Conservation (phyloP, 192 early-diverging fungal species). For the Umbelopsis ramanniana region DNA sequence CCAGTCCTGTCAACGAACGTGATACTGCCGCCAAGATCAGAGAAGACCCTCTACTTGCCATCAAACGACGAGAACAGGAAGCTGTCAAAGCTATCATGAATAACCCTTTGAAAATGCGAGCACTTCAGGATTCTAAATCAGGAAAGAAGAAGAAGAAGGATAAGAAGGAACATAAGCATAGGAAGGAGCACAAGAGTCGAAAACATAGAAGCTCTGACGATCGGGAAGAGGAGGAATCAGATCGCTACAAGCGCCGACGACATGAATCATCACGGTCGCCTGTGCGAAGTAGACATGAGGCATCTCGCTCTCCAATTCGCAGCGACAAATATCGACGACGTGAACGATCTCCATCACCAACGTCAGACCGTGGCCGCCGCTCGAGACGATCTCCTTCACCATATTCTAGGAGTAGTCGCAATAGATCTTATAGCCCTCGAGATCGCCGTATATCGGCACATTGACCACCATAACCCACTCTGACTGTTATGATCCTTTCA, state of each 20-base stretch:
- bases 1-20: constrained; percentile 78
- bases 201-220: constrained; percentile 8
- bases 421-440: constrained; percentile 4
- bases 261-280: constrained; percentile 6
- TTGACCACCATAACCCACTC: neutral
- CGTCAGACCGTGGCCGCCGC: neutral
- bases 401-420: neutral
- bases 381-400: neutral
- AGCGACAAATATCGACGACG: constrained; percentile 16
- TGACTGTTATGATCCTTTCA: neutral
- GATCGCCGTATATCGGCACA: constrained; percentile 17
- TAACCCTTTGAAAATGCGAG: constrained; percentile 71
- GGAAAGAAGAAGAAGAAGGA: constrained; percentile 44
- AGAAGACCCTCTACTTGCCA: constrained; percentile 91
- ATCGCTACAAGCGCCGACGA: constrained; percentile 1
- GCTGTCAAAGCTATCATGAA: constrained; percentile 74
- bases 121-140: constrained; percentile 41
- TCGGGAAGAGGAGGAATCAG: neutral
- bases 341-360: constrained; percentile 3
- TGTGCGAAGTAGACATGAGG: constrained; percentile 3
- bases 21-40: constrained; percentile 85
- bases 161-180: constrained; percentile 56
- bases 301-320: constrained; percentile 2
- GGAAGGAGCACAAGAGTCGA: constrained; percentile 45
- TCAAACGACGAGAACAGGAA: constrained; percentile 86